Base-by-base conservation (phyloP, 371 early-diverging fungal genomes). In the Circinella umbellata region DNA sequence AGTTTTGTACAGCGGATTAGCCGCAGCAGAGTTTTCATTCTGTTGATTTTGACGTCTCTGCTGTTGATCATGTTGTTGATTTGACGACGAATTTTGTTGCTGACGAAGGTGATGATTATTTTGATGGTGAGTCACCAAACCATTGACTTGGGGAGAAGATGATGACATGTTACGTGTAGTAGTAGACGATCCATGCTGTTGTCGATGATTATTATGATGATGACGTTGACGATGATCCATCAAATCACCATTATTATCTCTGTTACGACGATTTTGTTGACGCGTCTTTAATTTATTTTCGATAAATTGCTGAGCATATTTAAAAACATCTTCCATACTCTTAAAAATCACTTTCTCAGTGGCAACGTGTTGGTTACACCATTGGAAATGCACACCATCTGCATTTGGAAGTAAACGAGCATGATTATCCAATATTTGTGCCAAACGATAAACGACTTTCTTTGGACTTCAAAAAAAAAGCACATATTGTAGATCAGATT, bases 281-380 rank as follows among this genome's bases (percentile, higher is more conserved):
- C 68, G 67, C 53, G 76, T 73, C 61, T 71, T 71, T 62, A 80
- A 78, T 54, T 79, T 85, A 13, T 69, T 74, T 68, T 92, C 92
- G 54, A 92, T 85, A 75, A 86, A 91, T 37, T 82, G 70, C 55
- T 88, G 85, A 4, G 94, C 93, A 72, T 88, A 80, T 42, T 83
- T 85, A 66, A 95, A 85, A 1, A 92, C 90, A 63, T 93, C 90
- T 74, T 93, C 92, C 92, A 95, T 94, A 74, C 85, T 92, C 69
- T 88, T 89, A 78, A 88, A 93, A 48, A 89, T 77, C 9, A 82
- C 87, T 73, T 90, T 93, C 64, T 93, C 93, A 11, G 81, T 71
- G 1, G 92, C 92, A 68, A 82, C 76, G 20, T 86, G 72, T 35
- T 89, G 82, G 54, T 80, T 76, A 73, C 88, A 88, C 94, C 94